phyloP scores from a whole-genome alignment of 768 basidiomycete genomes.

The Trametes sanguinea region DNA sequence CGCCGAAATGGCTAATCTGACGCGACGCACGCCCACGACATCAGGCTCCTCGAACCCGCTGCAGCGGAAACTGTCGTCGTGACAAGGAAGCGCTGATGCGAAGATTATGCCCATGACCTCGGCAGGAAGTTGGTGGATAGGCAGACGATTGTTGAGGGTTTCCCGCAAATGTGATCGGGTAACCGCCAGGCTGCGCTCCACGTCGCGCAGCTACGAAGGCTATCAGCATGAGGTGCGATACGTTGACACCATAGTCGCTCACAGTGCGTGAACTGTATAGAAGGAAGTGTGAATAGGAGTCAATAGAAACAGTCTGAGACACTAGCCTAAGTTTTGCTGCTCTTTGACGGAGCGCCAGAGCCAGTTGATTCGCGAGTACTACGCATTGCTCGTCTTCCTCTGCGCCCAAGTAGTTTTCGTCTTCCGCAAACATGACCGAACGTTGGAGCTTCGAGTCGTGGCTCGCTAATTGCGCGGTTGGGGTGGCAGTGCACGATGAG shows the following conservation, averaged over 20 bases:
- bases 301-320: too few relatives aligned
- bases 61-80: not conserved
- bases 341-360: not conserved
- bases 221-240: not conserved
- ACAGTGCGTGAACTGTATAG: not conserved
- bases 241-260: not conserved
- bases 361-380: not conserved
- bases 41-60: constrained; percentile 5
- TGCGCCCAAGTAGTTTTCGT: too few relatives aligned
- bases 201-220: not conserved
- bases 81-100: constrained; percentile 1
- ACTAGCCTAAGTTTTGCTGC: not conserved
- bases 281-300: not conserved
- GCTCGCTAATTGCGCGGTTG: too few relatives aligned
- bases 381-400: not conserved
- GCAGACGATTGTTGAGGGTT: constrained; percentile 7
- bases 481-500: too few relatives aligned
- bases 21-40: not conserved
- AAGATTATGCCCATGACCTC: constrained; percentile 21
- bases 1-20: not conserved
- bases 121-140: constrained; percentile 15
- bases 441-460: too few relatives aligned
- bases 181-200: not conserved
- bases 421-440: too few relatives aligned
- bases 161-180: constrained; percentile 3